phyloP scores from a whole-genome alignment of 2,329 filamentous ascomycete species.

The Colletotrichum abscissum region DNA sequence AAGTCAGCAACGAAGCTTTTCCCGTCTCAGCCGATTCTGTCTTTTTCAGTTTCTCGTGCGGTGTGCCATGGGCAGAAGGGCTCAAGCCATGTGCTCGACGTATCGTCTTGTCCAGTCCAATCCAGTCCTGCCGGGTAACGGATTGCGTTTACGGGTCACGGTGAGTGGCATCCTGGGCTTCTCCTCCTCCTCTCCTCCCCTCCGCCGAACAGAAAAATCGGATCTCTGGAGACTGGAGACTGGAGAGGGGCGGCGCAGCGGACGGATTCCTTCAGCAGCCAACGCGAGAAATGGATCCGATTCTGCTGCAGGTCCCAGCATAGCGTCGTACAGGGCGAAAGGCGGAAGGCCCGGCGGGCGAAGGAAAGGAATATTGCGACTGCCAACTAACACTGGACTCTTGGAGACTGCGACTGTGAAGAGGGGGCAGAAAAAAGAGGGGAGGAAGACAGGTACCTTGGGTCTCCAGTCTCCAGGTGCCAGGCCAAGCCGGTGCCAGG shows the following conservation, averaged over 20 bases:
- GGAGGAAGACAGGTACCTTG: background rate
- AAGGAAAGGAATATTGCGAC: background rate
- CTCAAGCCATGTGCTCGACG: background rate
- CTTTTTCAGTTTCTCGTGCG: background rate
- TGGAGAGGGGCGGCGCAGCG: slow-evolving; percentile 25
- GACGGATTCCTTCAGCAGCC: slow-evolving; percentile 32
- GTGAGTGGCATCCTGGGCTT: background rate
- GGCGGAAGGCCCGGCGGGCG: slow-evolving; percentile 21
- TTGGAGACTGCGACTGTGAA: background rate
- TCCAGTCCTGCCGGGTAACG: slow-evolving; percentile 1
- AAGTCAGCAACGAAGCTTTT: slow-evolving; percentile 30
- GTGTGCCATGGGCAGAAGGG: background rate
- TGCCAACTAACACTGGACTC: background rate
- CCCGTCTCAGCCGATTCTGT: slow-evolving; percentile 17
- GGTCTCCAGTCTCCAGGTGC: background rate
- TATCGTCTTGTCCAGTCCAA: background rate
- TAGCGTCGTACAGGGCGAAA: slow-evolving; percentile 29
- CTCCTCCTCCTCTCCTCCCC: slow-evolving; percentile 3
- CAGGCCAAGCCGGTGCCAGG: background rate
- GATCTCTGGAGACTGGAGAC: slow-evolving; percentile 13
- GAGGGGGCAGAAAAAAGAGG: background rate
- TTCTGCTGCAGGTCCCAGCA: slow-evolving; percentile 34
- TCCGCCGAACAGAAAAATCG: slow-evolving; percentile 20
- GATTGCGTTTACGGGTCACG: background rate
- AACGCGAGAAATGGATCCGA: slow-evolving; percentile 28